Evolutionary conservation across 495 filamentous ascomycete species (phyloP).

Genomic region (Aspergillus panamensis): DNA sequence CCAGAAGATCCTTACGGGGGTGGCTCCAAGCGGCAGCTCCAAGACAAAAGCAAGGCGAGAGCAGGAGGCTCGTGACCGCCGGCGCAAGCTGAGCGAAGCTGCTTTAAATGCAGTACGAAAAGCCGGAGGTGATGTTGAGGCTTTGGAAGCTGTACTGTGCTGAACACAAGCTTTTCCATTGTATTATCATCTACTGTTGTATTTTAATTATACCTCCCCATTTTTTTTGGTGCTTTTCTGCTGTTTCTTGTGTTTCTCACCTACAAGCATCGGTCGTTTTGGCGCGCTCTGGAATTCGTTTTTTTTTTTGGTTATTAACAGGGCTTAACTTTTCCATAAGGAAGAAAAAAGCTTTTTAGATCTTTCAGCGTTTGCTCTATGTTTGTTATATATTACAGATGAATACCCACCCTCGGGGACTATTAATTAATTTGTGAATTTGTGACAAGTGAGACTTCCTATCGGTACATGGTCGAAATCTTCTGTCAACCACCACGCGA

Average conservation of each 20-base stretch:
- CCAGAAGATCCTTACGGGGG: conserved; percentile 77
- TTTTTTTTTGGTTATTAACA: not conserved
- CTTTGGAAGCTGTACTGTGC: conserved; percentile 47
- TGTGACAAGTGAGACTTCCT: no score
- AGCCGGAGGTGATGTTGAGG: conserved; percentile 71
- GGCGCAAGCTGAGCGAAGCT: conserved; percentile 69
- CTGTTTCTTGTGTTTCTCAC: conserved; percentile 12
- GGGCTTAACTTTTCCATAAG: conserved; percentile 2
- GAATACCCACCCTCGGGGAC: no score
- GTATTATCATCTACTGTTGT: conserved; percentile 6
- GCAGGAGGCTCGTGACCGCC: conserved; percentile 76
- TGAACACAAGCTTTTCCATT: conserved; percentile 18
- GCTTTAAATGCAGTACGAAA: conserved; percentile 69
- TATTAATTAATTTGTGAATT: no score
- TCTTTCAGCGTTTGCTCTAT: not conserved
- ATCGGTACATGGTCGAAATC: no score
- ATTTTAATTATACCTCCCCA: conserved; percentile 3
- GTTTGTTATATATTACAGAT: no score
- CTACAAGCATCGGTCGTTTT: conserved; percentile 25
- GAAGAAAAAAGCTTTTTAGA: conserved; percentile 4
- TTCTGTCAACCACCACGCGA: no score
- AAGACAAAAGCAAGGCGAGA: conserved; percentile 93
- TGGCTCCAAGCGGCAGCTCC: conserved; percentile 83
- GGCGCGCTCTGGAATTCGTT: conserved; percentile 23
- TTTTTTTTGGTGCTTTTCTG: conserved; percentile 7